phyloP scores from a whole-genome alignment of 129 eudicot genomes.

The Centrapalus pauciflorus region DNA sequence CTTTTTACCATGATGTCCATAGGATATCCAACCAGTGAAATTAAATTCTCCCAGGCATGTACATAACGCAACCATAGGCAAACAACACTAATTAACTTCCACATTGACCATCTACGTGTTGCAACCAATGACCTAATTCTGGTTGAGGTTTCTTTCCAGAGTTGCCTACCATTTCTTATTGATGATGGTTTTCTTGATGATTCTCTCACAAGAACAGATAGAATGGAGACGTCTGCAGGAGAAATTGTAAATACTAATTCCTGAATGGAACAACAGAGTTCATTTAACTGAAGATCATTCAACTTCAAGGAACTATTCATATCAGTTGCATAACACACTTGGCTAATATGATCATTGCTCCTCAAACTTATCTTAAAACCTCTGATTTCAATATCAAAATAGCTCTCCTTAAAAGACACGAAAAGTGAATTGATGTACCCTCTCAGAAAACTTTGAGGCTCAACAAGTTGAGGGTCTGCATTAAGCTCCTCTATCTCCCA shows the following conservation, averaged over 20 bases:
- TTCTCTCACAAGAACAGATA: conserved; percentile 31
- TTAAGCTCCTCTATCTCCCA: conserved; percentile 44
- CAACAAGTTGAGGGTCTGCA: conserved; percentile 31
- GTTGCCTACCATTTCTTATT: conserved; percentile 67
- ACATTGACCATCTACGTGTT: conserved; percentile 44
- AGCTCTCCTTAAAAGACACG: conserved; percentile 40
- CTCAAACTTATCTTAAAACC: conserved; percentile 40
- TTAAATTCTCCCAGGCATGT: conserved; percentile 51
- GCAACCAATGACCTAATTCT: conserved; percentile 46
- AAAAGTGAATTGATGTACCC: conserved; percentile 55
- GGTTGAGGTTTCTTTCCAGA: conserved; percentile 71
- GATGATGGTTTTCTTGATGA: conserved; percentile 27
- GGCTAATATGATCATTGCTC: conserved; percentile 33
- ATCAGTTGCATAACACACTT: conserved; percentile 41
- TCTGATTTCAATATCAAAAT: conserved; percentile 42
- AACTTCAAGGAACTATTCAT: conserved; percentile 36
- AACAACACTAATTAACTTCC: conserved; percentile 36
- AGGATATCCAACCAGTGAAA: conserved; percentile 65
- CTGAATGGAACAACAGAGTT: conserved; percentile 39
- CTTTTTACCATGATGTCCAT: conserved; percentile 30
- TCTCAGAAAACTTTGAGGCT: conserved; percentile 37
- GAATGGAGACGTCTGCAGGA: conserved; percentile 48
- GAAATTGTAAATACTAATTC: conserved; percentile 55
- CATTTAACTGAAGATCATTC: conserved; percentile 51
- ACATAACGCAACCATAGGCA: conserved; percentile 59